A percentile compares a stretch with the other conserved stretches of the same genome.
Evolutionary conservation across 345 rosid genomes (phyloP).

Genomic region (Schrenkiella parvula): DNA sequence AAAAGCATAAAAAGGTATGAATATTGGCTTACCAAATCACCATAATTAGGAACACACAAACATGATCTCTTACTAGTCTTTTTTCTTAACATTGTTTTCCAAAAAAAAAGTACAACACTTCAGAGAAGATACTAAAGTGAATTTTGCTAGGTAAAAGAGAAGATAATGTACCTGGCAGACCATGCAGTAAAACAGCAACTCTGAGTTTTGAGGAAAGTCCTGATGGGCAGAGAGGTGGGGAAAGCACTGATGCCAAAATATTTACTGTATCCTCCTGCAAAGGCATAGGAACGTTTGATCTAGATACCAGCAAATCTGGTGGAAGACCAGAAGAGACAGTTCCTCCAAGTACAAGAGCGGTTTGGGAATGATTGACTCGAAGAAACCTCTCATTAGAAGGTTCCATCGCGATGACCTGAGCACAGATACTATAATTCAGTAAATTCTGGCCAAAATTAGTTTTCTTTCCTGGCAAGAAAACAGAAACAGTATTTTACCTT

Average conservation of each 20-base stretch:
- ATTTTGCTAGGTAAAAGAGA: constrained; percentile 9
- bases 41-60: not conserved
- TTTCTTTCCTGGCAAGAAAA: not conserved
- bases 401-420: constrained; percentile 87
- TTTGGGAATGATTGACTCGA: constrained; percentile 64
- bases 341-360: constrained; percentile 96
- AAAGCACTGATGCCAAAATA: constrained; percentile 69
- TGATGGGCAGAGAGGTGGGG: constrained; percentile 81
- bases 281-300: constrained; percentile 48
- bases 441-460: constrained; percentile 6
- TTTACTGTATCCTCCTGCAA: constrained; percentile 63
- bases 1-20: not conserved
- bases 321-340: constrained; percentile 73
- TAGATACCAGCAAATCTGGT: constrained; percentile 57
- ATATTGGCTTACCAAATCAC: not conserved
- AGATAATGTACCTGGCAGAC: constrained; percentile 53
- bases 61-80: not conserved
- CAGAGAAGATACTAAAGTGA: not conserved
- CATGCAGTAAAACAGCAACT: constrained; percentile 80
- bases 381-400: constrained; percentile 77
- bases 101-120: not conserved
- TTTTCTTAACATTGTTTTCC: not conserved
- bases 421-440: constrained; percentile 29
- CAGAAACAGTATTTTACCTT: constrained; percentile 47
- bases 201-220: constrained; percentile 77